These are phyloP conservation scores for Microcyclospora pomicola DNA, from an alignment of 2,329 filamentous ascomycete species.

Conservation along the genomic window DNA sequence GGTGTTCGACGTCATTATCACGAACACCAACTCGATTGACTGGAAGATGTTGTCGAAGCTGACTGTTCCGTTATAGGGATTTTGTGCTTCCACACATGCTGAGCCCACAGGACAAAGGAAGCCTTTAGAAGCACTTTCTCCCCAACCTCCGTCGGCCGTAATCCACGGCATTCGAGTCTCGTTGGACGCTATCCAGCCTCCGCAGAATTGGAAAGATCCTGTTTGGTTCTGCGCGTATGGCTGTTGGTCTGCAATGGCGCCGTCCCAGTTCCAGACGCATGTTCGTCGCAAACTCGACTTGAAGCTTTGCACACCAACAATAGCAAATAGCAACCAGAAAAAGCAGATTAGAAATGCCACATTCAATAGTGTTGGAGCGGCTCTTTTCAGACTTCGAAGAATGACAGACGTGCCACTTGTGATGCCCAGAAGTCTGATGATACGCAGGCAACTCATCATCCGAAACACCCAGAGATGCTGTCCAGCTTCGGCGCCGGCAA, in stretches of 20 bases:
- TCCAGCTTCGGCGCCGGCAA: constrained; percentile 53
- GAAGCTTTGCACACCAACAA: constrained; percentile 93
- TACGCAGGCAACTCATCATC: constrained; percentile 92
- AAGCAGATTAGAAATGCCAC: constrained; percentile 91
- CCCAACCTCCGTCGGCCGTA: constrained; percentile 37
- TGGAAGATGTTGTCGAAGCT: constrained; percentile 92
- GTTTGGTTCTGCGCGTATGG: constrained; percentile 36
- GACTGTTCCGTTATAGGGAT: constrained; percentile 72
- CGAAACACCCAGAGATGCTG: constrained; percentile 79
- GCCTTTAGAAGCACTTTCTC: constrained; percentile 53
- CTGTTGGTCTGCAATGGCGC: constrained; percentile 23
- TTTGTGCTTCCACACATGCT: constrained; percentile 62
- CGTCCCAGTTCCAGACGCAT: constrained; percentile 41
- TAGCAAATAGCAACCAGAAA: constrained; percentile 95
- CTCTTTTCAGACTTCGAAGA: constrained; percentile 85
- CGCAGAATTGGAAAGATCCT: constrained; percentile 65
- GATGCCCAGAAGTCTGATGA: constrained; percentile 75
- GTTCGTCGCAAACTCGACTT: constrained; percentile 37
- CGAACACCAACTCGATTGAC: constrained; percentile 86
- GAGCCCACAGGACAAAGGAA: constrained; percentile 78
- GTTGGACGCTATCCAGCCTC: constrained; percentile 56
- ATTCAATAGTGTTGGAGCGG: constrained; percentile 77
- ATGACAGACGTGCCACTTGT: constrained; percentile 95
- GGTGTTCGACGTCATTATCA: constrained; percentile 97
- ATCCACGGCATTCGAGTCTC: constrained; percentile 55